phyloP scores from a whole-genome alignment of 2,329 filamentous ascomycete genomes.

The Neonectria hederae region DNA sequence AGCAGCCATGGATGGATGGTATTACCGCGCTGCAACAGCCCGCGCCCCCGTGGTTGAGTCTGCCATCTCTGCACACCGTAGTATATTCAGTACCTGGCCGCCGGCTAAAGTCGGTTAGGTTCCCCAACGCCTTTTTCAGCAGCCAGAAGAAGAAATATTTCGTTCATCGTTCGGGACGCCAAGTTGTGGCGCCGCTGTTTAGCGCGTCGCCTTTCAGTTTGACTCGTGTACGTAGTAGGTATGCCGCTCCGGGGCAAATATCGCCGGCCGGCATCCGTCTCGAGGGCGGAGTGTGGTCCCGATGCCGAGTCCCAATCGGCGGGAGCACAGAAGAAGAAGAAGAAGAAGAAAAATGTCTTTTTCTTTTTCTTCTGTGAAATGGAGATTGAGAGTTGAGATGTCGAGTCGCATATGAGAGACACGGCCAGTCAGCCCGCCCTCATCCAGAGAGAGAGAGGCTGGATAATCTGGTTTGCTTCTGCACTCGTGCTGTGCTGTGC shows the following conservation, averaged over 20 bases:
- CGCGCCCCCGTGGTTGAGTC: constrained; percentile 1
- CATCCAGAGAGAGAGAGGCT: neutral
- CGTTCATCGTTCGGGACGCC: constrained; percentile 8
- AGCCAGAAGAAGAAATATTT: neutral
- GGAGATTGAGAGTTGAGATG: neutral
- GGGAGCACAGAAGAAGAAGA: neutral
- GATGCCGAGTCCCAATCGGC: constrained; percentile 14
- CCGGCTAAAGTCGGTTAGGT: constrained; percentile 18
- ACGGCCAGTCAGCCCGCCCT: neutral
- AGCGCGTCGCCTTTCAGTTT: constrained; percentile 10
- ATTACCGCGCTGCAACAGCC: constrained; percentile 9
- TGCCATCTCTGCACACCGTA: neutral
- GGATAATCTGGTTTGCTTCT: neutral
- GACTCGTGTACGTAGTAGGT: constrained; percentile 12
- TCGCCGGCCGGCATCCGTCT: constrained; percentile 6
- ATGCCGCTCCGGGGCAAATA: constrained; percentile 5
- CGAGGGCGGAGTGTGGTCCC: constrained; percentile 12
- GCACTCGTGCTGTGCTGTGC: neutral
- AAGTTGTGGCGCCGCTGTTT: constrained; percentile 33
- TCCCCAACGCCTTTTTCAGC: constrained; percentile 14
- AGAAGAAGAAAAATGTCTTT: too few species aligned
- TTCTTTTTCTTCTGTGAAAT: too few species aligned
- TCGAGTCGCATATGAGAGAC: neutral
- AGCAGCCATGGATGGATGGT: neutral
- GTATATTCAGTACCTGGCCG: neutral